Percentiles rank a stretch among this genome's conserved stretches.
Evolutionary conservation across 129 eudicot species (phyloP).

Genomic region (Artemisia annua): DNA sequence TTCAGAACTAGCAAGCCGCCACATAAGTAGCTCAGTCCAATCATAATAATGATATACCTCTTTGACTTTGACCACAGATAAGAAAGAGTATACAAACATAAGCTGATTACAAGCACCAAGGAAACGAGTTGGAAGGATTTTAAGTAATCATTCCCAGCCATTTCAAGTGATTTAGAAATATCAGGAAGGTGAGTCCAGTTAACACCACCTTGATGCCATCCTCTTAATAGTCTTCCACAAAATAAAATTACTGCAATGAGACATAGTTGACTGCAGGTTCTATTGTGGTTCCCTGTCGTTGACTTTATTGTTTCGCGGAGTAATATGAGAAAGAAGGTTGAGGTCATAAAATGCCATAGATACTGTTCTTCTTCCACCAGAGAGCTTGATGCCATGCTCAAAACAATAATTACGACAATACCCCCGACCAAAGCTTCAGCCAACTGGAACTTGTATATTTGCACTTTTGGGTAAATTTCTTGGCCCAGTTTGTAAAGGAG

Average conservation of each 20-base stretch:
- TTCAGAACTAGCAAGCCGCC: conserved; percentile 55
- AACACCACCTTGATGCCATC: conserved; percentile 99
- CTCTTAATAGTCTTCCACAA: conserved; percentile 73
- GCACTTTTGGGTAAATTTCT: conserved; percentile 34
- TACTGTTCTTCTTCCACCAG: conserved; percentile 96
- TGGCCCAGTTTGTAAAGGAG: conserved; percentile 49
- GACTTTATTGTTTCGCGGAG: conserved; percentile 55
- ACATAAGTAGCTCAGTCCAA: conserved; percentile 42
- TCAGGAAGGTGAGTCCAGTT: conserved; percentile 91
- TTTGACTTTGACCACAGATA: conserved; percentile 37
- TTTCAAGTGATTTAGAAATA: conserved; percentile 76
- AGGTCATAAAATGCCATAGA: conserved; percentile 83
- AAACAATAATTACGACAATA: conserved; percentile 45
- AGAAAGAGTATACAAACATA: conserved; percentile 48
- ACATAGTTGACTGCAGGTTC: conserved; percentile 28
- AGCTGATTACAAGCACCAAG: conserved; percentile 41
- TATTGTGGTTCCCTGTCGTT: conserved; percentile 4
- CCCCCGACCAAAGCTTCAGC: conserved; percentile 43
- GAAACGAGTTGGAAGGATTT: conserved; percentile 60
- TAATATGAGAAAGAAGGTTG: conserved; percentile 57
- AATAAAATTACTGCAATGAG: conserved; percentile 39
- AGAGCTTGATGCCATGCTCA: conserved; percentile 95
- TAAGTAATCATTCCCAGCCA: conserved; percentile 40
- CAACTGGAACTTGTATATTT: conserved; percentile 44
- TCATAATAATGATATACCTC: conserved; percentile 25